phyloP scores from a whole-genome alignment of 495 filamentous ascomycete species.

The Cercophora sp. region DNA sequence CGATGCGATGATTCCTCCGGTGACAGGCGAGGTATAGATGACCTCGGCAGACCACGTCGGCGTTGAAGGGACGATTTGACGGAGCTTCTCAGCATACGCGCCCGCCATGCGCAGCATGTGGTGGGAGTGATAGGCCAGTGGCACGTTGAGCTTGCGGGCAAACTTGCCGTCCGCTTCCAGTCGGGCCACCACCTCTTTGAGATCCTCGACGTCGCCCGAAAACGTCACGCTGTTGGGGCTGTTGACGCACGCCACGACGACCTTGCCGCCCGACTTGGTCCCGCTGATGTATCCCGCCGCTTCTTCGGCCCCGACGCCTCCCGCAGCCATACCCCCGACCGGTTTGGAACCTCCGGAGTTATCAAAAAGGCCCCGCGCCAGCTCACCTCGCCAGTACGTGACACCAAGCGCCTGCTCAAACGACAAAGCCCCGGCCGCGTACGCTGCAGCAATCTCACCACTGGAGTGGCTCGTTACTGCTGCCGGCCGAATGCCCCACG shows the following conservation, averaged over 20 bases:
- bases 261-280: neutral
- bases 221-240: slow-evolving; percentile 39
- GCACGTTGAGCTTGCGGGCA: slow-evolving; percentile 26
- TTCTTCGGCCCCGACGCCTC: slow-evolving; percentile 37
- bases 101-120: slow-evolving; percentile 31
- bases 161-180: slow-evolving; percentile 15
- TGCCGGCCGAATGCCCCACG: neutral
- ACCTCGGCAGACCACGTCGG: no score
- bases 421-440: slow-evolving; percentile 33
- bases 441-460: slow-evolving; percentile 54
- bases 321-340: slow-evolving; percentile 55
- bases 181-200: slow-evolving; percentile 21
- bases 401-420: slow-evolving; percentile 48
- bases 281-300: slow-evolving; percentile 28
- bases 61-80: no score
- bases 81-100: slow-evolving; percentile 27
- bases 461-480: slow-evolving; percentile 54
- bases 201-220: slow-evolving; percentile 33
- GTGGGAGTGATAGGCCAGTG: slow-evolving; percentile 36
- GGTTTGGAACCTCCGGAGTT: no score
- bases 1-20: no score
- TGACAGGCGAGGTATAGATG: no score
- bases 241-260: slow-evolving; percentile 36
- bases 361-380: neutral
- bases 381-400: slow-evolving; percentile 38